Evolutionary conservation across 352 stramenopile species (phyloP).

Genomic region (Aphanomyces cochlioides): DNA sequence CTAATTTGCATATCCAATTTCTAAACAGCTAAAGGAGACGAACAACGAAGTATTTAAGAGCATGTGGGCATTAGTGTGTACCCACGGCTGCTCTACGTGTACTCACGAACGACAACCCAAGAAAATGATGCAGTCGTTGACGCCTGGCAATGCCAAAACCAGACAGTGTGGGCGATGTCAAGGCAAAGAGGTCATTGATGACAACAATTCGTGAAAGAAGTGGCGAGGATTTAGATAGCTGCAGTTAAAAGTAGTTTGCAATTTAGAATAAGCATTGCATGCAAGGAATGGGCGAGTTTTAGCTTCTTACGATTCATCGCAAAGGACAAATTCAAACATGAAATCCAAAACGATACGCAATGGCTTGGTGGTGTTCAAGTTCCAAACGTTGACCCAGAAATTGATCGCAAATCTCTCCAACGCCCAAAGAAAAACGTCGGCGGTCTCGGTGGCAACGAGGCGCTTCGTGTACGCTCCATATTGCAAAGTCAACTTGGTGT

Average conservation of each 20-base stretch:
- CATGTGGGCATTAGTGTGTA: no score
- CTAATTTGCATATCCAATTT: no score
- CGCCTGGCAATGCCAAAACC: no score
- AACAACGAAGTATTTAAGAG: no score
- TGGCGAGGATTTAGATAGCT: not conserved
- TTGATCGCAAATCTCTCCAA: not conserved
- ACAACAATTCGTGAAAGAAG: not conserved
- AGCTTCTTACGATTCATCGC: not conserved
- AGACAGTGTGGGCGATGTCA: no score
- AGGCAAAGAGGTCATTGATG: not conserved
- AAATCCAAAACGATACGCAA: not conserved
- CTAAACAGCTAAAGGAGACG: no score
- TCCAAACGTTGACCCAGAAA: not conserved
- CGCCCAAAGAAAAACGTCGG: not conserved
- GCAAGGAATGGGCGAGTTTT: not conserved
- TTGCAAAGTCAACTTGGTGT: not conserved
- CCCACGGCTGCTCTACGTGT: no score
- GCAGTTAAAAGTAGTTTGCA: not conserved
- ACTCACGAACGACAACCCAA: no score
- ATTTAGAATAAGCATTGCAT: not conserved
- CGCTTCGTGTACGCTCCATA: not conserved
- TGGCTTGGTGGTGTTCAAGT: not conserved
- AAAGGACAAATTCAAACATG: not conserved
- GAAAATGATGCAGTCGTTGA: no score
- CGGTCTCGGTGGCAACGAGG: not conserved